Evolutionary conservation across 257 asterid species (phyloP), one percentile per base, ranked within the genome.

Genomic region (Avicennia marina): DNA sequence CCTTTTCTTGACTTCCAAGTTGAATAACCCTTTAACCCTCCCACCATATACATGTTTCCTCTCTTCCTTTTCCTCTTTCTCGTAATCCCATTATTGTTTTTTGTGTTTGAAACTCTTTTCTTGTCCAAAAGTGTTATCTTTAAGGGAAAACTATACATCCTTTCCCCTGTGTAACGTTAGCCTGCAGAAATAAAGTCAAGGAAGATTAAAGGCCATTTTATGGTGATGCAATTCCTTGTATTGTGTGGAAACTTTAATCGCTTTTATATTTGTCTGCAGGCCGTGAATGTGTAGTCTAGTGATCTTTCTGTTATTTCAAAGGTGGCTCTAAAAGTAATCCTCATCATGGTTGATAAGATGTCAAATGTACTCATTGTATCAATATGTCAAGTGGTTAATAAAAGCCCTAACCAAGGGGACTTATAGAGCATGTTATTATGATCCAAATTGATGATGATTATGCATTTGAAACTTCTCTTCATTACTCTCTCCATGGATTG

Each of bases 1-100:
- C 83, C 96, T 73, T 84, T 70, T 78, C 85, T 90, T 72, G 96
- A 87, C 79, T 90, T 85, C 73, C 93, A 80, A 36, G 48, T 78
- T 58, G 60, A 79, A 75, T 83, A 60, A 72, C 31, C 60, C 25
- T 38, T 19, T 79, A 55, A 87, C 98, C 61, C 96, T 82, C 32
- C 98, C 98, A 25, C 94, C 96, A 24, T 80, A 90, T 0, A 84
- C 20, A 62, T 62, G 8, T 20, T 9, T 19, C 11, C 11, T 52
- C 11, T 18, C 25, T 48, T n/a, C 10, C 24, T 48, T 12, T 6
- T 2, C 32, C 18, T 44, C 8, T 44, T 12, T 22, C 9, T 22
- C 12, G n/a, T 4, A 21, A 15, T n/a, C 51, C 27, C 48, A n/a
- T 42, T 3, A 29, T 13, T 7, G n/a, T 6, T 46, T 17, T 19